Evolutionary conservation across 2,329 filamentous ascomycete genomes (phyloP).

Genomic region (Neurospora sp.): DNA sequence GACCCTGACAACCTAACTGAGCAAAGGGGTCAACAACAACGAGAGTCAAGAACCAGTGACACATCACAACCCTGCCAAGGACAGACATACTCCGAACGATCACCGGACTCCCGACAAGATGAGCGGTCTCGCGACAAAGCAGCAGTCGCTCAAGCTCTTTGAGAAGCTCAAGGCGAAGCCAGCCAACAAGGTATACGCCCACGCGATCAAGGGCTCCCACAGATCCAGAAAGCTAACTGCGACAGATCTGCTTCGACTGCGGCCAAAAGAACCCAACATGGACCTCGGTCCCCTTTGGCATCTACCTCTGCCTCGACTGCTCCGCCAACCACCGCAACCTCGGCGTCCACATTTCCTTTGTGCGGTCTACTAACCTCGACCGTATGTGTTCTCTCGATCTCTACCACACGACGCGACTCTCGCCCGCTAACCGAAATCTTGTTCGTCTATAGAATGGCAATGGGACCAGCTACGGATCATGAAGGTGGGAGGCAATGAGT

Average conservation of each 20-base stretch:
- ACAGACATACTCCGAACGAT: neutral
- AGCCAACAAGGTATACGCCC: slow-evolving; percentile 50
- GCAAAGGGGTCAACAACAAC: neutral
- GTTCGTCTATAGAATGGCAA: slow-evolving; percentile 66
- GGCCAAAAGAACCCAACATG: slow-evolving; percentile 96
- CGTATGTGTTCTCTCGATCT: slow-evolving; percentile 51
- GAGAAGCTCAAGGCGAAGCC: slow-evolving; percentile 92
- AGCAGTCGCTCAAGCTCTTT: slow-evolving; percentile 94
- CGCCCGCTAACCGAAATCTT: neutral
- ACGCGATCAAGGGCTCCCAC: neutral
- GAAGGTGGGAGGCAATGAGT: slow-evolving; percentile 98
- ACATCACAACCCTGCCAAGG: slow-evolving; percentile 1
- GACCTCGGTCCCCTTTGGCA: slow-evolving; percentile 94
- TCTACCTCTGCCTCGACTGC: slow-evolving; percentile 97
- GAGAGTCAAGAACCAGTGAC: neutral
- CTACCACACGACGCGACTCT: neutral
- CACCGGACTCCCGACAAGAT: slow-evolving; percentile 33
- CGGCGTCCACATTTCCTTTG: slow-evolving; percentile 97
- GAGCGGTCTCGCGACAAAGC: slow-evolving; percentile 71
- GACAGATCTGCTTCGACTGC: slow-evolving; percentile 94
- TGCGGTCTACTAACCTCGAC: slow-evolving; percentile 95
- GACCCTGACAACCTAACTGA: neutral
- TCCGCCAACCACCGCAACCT: slow-evolving; percentile 95
- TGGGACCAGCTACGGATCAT: slow-evolving; percentile 96
- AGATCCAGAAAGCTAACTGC: slow-evolving; percentile 13